Evolutionary conservation across 345 rosid species (phyloP).

Genomic region (Gossypium thurberi): DNA sequence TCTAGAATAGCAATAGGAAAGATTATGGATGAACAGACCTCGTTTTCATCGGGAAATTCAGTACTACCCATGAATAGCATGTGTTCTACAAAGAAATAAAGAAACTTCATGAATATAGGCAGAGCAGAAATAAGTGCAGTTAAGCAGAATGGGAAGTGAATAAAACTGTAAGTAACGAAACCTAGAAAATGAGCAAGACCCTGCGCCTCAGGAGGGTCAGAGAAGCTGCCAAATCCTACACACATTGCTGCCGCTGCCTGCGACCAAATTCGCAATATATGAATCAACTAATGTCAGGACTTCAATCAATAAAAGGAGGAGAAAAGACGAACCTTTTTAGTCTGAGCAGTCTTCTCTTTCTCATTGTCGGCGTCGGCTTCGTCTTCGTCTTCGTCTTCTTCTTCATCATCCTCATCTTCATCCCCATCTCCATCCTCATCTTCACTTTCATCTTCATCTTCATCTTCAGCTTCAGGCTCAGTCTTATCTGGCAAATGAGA

Average conservation of each 20-base stretch:
- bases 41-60: conserved; percentile 91
- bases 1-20: conserved; percentile 8
- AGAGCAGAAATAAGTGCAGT: neutral
- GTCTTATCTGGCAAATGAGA: conserved; percentile 9
- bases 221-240: conserved; percentile 94
- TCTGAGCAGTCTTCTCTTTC: conserved; percentile 37
- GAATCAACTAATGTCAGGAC: neutral
- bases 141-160: neutral
- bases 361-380: conserved; percentile 19
- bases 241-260: conserved; percentile 99
- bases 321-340: conserved; percentile 52
- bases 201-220: conserved; percentile 92
- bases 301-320: neutral
- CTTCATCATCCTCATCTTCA: conserved; percentile 23
- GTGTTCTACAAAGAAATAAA: conserved; percentile 54
- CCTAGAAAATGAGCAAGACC: conserved; percentile 98
- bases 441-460: conserved; percentile 22
- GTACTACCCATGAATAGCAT: conserved; percentile 99
- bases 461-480: conserved; percentile 16
- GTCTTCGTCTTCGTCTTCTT: conserved; percentile 7
- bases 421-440: conserved; percentile 30
- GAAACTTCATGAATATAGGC: conserved; percentile 1
- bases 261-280: neutral
- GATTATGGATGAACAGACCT: conserved; percentile 44
- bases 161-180: conserved; percentile 18